Conservation (phyloP, 805 yeast genomes). For the Tetrapisispora taiwanensis region DNA sequence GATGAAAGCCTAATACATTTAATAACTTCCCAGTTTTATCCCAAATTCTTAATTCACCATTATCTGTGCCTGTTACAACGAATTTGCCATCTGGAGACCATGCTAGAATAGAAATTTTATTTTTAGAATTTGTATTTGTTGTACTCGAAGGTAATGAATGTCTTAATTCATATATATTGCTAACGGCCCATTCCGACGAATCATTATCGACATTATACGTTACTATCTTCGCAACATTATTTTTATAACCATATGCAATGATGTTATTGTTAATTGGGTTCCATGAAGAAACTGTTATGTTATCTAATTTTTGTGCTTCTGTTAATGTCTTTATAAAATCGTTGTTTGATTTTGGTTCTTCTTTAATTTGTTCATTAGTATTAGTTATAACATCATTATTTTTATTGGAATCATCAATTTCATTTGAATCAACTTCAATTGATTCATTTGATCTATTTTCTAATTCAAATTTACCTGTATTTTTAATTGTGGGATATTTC, state of each 20-base stretch:
- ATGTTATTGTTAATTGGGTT: slow-evolving; percentile 39
- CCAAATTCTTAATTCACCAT: slow-evolving; percentile 78
- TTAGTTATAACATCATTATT: not conserved
- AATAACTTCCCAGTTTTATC: slow-evolving; percentile 55
- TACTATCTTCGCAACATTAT: slow-evolving; percentile 38
- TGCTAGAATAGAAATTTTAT: slow-evolving; percentile 30
- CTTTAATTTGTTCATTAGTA: not conserved
- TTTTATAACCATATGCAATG: slow-evolving; percentile 46
- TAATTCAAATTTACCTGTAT: slow-evolving; percentile 28
- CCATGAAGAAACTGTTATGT: slow-evolving; percentile 43
- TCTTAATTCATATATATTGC: slow-evolving; percentile 16
- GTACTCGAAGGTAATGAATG: slow-evolving; percentile 29
- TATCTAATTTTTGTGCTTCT: slow-evolving; percentile 32
- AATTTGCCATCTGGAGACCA: slow-evolving; percentile 64
- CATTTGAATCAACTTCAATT: not conserved
- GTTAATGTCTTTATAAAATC: slow-evolving; percentile 29
- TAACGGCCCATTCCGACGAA: slow-evolving; percentile 9
- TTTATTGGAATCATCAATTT: not conserved
- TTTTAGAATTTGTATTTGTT: slow-evolving; percentile 12
- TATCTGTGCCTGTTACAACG: slow-evolving; percentile 52
- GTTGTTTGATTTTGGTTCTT: slow-evolving; percentile 3
- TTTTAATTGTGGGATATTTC: slow-evolving; percentile 23
- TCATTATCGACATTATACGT: slow-evolving; percentile 20
- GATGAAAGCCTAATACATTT: slow-evolving; percentile 44
- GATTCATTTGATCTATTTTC: not conserved